phyloP scores from a whole-genome alignment of 345 rosid species.

The Acer yangbiense region DNA sequence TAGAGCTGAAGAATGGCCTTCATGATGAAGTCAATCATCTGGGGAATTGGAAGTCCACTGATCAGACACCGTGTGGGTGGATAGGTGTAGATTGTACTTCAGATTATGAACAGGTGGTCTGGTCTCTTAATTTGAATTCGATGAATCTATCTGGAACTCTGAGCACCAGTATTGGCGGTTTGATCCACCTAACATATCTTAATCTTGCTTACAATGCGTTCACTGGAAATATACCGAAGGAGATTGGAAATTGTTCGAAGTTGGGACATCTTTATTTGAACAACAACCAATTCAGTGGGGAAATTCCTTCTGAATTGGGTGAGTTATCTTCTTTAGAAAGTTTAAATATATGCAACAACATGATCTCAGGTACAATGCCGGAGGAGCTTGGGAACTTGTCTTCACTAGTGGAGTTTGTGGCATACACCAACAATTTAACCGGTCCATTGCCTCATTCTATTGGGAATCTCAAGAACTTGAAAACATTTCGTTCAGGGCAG shows the following conservation, averaged over 20 bases:
- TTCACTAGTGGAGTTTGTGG: conserved; percentile 68
- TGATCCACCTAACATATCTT: conserved; percentile 59
- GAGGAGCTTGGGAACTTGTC: conserved; percentile 67
- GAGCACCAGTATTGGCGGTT: conserved; percentile 67
- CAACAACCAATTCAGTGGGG: conserved; percentile 68
- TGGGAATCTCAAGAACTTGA: conserved; percentile 67
- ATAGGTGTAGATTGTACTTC: conserved; percentile 71
- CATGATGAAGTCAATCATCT: conserved; percentile 52
- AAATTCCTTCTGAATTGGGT: conserved; percentile 58
- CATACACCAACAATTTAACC: conserved; percentile 72
- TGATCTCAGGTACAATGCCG: conserved; percentile 71
- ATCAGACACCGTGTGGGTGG: conserved; percentile 85
- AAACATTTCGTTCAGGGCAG: conserved; percentile 70
- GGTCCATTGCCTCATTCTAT: conserved; percentile 83
- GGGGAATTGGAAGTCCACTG: conserved; percentile 61
- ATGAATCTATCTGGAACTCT: conserved; percentile 84
- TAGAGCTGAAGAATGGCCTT: conserved; percentile 62
- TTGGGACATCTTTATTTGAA: conserved; percentile 54
- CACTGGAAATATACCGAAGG: conserved; percentile 61
- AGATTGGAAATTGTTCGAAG: conserved; percentile 68
- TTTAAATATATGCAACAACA: conserved; percentile 76
- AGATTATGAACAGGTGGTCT: conserved; percentile 47
- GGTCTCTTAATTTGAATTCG: conserved; percentile 61
- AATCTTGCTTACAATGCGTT: conserved; percentile 63
- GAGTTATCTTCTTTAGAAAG: conserved; percentile 43